Conservation (phyloP, 2,329 filamentous ascomycete species). For the Aspergillus quadricinctus region DNA sequence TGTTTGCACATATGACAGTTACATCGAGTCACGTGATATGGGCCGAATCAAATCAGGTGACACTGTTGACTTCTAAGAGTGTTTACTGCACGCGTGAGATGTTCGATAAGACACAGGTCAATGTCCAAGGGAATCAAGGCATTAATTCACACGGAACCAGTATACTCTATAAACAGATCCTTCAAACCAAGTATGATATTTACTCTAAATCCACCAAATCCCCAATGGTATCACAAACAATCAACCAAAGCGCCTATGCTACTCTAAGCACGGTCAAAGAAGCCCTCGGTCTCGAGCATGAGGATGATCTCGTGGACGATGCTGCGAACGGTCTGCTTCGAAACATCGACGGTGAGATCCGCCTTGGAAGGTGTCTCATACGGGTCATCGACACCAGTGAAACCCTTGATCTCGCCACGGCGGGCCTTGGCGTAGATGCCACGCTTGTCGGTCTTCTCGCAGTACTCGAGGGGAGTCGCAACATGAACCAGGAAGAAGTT, state of each 20-base stretch:
- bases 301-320: slow-evolving; percentile 97
- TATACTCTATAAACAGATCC: slow-evolving; percentile 16
- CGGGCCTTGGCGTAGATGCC: slow-evolving; percentile 84
- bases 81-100: no score
- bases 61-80: no score
- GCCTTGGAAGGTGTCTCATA: slow-evolving; percentile 82
- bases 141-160: slow-evolving; percentile 14
- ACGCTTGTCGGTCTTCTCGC: slow-evolving; percentile 90
- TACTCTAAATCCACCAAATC: slow-evolving; percentile 8
- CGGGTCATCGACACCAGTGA: slow-evolving; percentile 96
- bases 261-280: slow-evolving; percentile 62
- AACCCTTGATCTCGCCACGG: slow-evolving; percentile 89
- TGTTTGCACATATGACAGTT: neutral
- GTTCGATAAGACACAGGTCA: no score
- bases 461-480: slow-evolving; percentile 84
- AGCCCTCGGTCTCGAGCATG: slow-evolving; percentile 80
- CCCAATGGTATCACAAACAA: slow-evolving; percentile 11
- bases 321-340: slow-evolving; percentile 82
- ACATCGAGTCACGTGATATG: neutral
- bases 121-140: slow-evolving; percentile 1
- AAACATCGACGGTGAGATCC: slow-evolving; percentile 77
- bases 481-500: slow-evolving; percentile 96
- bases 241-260: slow-evolving; percentile 7
- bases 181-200: neutral
- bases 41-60: no score